These are phyloP conservation scores for Candida insectorum DNA, from an alignment of 805 yeast genomes.

Conservation along the genomic window DNA sequence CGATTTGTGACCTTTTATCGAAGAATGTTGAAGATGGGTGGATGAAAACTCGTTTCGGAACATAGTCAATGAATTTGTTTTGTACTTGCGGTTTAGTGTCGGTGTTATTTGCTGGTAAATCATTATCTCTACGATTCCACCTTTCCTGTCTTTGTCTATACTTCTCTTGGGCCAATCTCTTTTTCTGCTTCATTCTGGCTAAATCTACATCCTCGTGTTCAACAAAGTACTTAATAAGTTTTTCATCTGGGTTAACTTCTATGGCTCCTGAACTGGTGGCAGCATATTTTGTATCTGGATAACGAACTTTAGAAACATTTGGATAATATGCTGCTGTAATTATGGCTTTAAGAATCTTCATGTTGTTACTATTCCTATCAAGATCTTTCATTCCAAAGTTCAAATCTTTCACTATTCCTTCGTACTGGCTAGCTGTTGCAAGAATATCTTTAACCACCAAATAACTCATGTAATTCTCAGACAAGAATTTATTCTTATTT, in stretches of 20 bases:
- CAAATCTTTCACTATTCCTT: slow-evolving; percentile 68
- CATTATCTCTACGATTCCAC: slow-evolving; percentile 5
- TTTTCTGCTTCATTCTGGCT: slow-evolving; percentile 1
- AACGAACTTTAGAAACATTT: slow-evolving; percentile 72
- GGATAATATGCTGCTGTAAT: slow-evolving; percentile 84
- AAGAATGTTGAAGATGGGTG: slow-evolving; percentile 86
- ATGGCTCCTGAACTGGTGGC: slow-evolving; percentile 75
- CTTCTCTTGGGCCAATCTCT: slow-evolving; percentile 5
- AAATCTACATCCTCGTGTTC: slow-evolving; percentile 4
- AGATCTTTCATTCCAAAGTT: slow-evolving; percentile 59
- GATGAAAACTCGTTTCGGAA: slow-evolving; percentile 57
- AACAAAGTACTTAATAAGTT: slow-evolving; percentile 39
- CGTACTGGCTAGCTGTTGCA: slow-evolving; percentile 67
- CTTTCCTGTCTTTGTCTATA: slow-evolving; percentile 7
- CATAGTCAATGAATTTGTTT: neutral
- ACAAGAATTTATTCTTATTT: slow-evolving; percentile 41
- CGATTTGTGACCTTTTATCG: slow-evolving; percentile 28
- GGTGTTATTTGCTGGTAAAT: neutral
- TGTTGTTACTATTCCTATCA: slow-evolving; percentile 52
- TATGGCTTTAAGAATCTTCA: slow-evolving; percentile 57
- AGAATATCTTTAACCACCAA: slow-evolving; percentile 66
- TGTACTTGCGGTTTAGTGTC: neutral
- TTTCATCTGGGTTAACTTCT: slow-evolving; percentile 82
- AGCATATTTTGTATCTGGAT: slow-evolving; percentile 76
- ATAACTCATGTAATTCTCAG: slow-evolving; percentile 59